Evolutionary conservation across 352 stramenopile genomes (phyloP), one percentile per base, ranked within the genome.

Genomic region (Phytophthora melonis): DNA sequence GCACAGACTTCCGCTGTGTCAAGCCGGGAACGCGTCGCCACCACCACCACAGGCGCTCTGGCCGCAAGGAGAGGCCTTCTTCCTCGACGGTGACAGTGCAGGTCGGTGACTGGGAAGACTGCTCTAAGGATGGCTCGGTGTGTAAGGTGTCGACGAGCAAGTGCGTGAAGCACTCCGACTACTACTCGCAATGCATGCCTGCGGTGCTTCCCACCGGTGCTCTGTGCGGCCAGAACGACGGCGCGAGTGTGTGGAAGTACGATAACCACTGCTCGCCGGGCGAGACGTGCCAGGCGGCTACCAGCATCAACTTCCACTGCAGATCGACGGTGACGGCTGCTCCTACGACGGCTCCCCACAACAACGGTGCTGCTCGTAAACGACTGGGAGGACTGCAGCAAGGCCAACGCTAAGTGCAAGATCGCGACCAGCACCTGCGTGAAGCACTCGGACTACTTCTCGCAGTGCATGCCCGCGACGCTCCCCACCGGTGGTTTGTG

Each of bases 161-260:
- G 2, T 77, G 76, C 27, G 58, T 70, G 21, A 58, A 63, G 25
- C 68, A 79, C 58, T 79, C 75, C 7, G 16, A 19, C 27, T 71
- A 66, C 45, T 81, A 69, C 52, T 68, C 66, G 43, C 63, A 79
- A 32, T 79, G 72, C 63, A 75, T 61, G 55, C 72, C 72, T 14
- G 36, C 21, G 1, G 58, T 34, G 2, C 58, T 79, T 5, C 62
- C 68, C 0, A 32, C 30, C 18, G 72, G 68, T 2, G 54, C 57
- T 10, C 54, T 79, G 0, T 79, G 72, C 39, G 72, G 72, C 21
- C 72, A 79, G 55, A 66, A 73, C 39, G 53, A 73, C 30, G 47
- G 54, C 19, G 57, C 49, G 0, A 79, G 63, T 45, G 47, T 70
- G n/a, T 79, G 72, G 72, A 59, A 58, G 6, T 76, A 70, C 58